phyloP scores from a whole-genome alignment of 2,329 filamentous ascomycete species.

The Torrubiellomyces zombiae region DNA sequence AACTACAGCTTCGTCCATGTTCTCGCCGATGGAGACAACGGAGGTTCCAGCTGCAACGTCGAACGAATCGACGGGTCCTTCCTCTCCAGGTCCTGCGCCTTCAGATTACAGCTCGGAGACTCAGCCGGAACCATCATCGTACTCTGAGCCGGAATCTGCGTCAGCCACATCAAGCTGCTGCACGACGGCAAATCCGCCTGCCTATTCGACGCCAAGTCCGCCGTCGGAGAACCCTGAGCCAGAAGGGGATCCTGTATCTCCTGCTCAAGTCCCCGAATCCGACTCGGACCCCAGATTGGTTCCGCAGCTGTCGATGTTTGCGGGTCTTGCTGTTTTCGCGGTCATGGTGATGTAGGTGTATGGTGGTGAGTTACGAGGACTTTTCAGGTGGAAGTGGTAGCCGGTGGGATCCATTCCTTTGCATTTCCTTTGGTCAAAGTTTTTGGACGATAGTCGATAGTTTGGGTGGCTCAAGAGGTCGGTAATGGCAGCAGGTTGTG shows the following conservation, averaged over 20 bases:
- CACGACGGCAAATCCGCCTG: no score
- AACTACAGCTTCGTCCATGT: no score
- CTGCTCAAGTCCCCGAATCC: conserved; percentile 13
- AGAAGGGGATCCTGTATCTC: conserved; percentile 8
- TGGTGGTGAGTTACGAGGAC: background rate
- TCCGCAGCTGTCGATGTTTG: conserved; percentile 8
- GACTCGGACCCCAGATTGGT: conserved; percentile 9
- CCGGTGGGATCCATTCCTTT: conserved; percentile 2
- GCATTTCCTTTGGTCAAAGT: conserved; percentile 6
- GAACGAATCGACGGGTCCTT: background rate
- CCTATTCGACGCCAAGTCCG: no score
- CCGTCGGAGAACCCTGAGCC: conserved; percentile 7
- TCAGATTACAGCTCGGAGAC: conserved; percentile 1
- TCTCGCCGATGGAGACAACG: background rate
- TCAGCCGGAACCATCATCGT: conserved; percentile 1
- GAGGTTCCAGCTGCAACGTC: background rate
- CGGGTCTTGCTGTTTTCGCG: conserved; percentile 11
- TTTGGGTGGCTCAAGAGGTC: no score
- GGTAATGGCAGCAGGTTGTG: no score
- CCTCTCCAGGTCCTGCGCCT: background rate
- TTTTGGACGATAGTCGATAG: conserved; percentile 9
- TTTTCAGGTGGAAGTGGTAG: background rate
- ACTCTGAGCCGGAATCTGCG: conserved; percentile 2
- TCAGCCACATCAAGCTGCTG: conserved; percentile 6
- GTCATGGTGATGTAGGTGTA: conserved; percentile 9